Evolutionary conservation across 2,329 filamentous ascomycete species (phyloP).

Genomic region (Colletotrichum gloeosporioides): DNA sequence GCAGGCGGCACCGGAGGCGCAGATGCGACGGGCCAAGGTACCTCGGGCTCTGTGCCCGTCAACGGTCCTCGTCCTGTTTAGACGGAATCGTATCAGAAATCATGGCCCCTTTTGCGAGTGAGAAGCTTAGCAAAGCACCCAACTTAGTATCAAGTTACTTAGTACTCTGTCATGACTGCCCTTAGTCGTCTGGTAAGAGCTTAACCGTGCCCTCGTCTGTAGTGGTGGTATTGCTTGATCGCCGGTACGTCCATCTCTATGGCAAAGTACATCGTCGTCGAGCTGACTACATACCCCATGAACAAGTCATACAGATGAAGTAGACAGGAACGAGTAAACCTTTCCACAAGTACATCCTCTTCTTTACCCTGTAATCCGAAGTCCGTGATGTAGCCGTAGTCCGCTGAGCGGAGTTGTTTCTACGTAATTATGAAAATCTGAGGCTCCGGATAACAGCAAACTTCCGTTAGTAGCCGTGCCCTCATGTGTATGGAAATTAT

Average conservation of each 20-base stretch:
- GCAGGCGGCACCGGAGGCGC: background rate
- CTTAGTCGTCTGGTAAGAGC: background rate
- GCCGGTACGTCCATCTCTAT: too few species aligned
- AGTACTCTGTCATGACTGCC: background rate
- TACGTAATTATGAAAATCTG: too few species aligned
- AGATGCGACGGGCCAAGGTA: background rate
- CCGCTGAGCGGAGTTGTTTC: too few species aligned
- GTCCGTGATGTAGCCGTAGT: too few species aligned
- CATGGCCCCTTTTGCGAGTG: background rate
- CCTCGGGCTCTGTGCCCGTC: background rate
- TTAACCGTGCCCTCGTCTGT: background rate
- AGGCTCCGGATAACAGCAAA: too few species aligned
- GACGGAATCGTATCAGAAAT: background rate
- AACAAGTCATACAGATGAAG: too few species aligned
- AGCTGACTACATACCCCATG: too few species aligned
- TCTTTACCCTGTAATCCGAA: too few species aligned
- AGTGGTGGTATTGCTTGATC: too few species aligned
- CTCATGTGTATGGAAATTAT: rapidly evolving
- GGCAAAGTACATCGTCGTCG: too few species aligned
- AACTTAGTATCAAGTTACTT: background rate
- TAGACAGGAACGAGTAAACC: too few species aligned
- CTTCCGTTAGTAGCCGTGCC: rapidly evolving
- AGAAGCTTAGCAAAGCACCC: background rate
- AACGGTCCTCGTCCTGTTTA: background rate
- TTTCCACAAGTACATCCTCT: too few species aligned